Evolutionary conservation across 192 early-diverging fungal genomes (phyloP).

Genomic region (Entomortierella chlamydospora): DNA sequence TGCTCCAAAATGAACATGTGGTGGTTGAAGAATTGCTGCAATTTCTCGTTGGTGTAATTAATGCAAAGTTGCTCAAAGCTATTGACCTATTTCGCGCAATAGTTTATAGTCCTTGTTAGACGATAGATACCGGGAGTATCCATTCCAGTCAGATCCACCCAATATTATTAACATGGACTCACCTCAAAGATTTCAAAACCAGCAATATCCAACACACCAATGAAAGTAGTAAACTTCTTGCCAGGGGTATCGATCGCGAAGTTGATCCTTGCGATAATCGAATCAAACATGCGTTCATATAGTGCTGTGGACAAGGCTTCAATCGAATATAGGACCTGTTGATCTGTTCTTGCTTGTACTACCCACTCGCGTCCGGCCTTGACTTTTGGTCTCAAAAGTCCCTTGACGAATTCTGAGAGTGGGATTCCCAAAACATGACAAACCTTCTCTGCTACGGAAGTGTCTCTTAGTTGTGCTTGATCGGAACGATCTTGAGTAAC

Average conservation of each 20-base stretch:
- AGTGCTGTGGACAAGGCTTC: conserved; percentile 92
- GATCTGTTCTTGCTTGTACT: conserved; percentile 85
- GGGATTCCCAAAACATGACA: conserved; percentile 96
- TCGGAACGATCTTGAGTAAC: conserved; percentile 84
- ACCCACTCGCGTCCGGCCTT: conserved; percentile 98
- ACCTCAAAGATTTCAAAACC: conserved; percentile 99
- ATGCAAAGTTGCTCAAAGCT: conserved; percentile 99
- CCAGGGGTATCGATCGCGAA: conserved; percentile 72
- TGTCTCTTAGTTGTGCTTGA: conserved; percentile 85
- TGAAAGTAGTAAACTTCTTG: conserved; percentile 83
- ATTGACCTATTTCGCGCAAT: conserved; percentile 70
- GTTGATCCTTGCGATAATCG: conserved; percentile 91
- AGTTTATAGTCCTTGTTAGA: not conserved
- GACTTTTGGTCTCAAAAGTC: conserved; percentile 89
- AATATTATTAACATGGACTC: too few species aligned
- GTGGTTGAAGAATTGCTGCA: conserved; percentile 99
- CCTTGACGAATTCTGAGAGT: conserved; percentile 87
- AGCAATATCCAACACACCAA: conserved; percentile 98
- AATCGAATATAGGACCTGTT: conserved; percentile 88
- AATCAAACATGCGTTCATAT: conserved; percentile 97
- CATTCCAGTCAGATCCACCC: too few species aligned
- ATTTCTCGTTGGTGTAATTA: conserved; percentile 99
- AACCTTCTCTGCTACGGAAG: conserved; percentile 83
- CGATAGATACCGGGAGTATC: too few species aligned
- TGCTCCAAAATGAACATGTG: conserved; percentile 99